These are phyloP conservation scores for Dactylorhiza incarnata DNA, from an alignment of 106 monocot genomes.

Conservation along the genomic window DNA sequence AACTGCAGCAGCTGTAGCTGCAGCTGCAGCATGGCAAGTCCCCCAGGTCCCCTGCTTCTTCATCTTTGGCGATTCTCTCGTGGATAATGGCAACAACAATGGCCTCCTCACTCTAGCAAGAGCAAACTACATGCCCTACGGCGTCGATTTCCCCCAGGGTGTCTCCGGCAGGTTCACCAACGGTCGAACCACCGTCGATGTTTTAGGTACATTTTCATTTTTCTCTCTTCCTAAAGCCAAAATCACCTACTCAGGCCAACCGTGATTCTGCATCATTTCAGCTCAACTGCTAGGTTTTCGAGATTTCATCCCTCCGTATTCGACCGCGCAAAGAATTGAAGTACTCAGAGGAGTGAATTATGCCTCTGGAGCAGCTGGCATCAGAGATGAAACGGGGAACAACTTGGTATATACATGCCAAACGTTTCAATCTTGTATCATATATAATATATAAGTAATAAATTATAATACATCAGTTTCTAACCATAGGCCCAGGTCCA, in stretches of 20 bases:
- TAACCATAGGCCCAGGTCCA: background rate
- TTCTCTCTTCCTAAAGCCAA: background rate
- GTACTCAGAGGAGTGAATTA: constrained; percentile 52
- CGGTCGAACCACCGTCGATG: constrained; percentile 58
- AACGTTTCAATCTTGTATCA: background rate
- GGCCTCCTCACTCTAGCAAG: constrained; percentile 53
- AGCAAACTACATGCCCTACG: constrained; percentile 83
- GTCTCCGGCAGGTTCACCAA: constrained; percentile 75
- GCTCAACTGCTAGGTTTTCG: constrained; percentile 61
- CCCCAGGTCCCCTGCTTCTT: constrained; percentile 72
- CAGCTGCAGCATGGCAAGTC: constrained; percentile 6
- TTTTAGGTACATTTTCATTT: constrained; percentile 32
- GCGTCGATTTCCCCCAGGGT: constrained; percentile 66
- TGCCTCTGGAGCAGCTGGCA: constrained; percentile 76
- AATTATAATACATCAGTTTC: background rate
- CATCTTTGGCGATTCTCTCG: constrained; percentile 83
- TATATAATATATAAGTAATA: background rate
- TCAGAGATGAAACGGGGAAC: constrained; percentile 62
- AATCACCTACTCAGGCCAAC: background rate
- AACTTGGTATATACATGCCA: constrained; percentile 38
- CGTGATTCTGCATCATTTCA: constrained; percentile 3
- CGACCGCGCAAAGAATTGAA: constrained; percentile 11
- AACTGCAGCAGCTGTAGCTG: background rate
- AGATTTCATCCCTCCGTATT: constrained; percentile 50
- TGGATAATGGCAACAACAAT: constrained; percentile 93